phyloP scores from a whole-genome alignment of 1,284 basidiomycete genomes.

The Polyporus tsugae region DNA sequence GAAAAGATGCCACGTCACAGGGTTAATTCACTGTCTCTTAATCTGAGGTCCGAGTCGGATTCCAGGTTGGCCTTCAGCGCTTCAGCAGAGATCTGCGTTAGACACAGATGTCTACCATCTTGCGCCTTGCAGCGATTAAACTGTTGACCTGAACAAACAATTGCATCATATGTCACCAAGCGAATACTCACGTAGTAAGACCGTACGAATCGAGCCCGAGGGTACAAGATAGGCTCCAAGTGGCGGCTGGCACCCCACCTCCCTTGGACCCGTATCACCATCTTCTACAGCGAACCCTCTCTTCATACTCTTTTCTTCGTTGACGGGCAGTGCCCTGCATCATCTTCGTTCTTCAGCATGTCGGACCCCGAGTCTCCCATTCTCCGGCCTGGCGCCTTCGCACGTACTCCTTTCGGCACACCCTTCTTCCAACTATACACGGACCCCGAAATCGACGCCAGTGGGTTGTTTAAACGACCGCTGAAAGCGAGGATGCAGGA shows the following conservation, averaged over 20 bases:
- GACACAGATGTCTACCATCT: too few relatives aligned
- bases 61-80: too few relatives aligned
- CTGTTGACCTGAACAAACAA: too few relatives aligned
- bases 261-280: neutral
- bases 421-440: neutral
- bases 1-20: too few relatives aligned
- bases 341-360: neutral
- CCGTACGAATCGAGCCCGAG: neutral
- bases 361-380: neutral
- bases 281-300: neutral
- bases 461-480: neutral
- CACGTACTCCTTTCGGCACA: neutral
- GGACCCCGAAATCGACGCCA: neutral
- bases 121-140: too few relatives aligned
- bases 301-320: neutral
- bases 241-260: neutral
- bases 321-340: neutral
- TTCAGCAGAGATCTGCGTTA: too few relatives aligned
- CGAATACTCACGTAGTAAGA: too few relatives aligned
- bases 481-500: neutral
- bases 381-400: slow-evolving; percentile 1
- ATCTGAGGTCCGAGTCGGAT: too few relatives aligned
- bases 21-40: too few relatives aligned
- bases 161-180: too few relatives aligned
- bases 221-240: neutral